Evolutionary conservation across 495 filamentous ascomycete genomes (phyloP).

Genomic region (Astrothelium subdiscretum): DNA sequence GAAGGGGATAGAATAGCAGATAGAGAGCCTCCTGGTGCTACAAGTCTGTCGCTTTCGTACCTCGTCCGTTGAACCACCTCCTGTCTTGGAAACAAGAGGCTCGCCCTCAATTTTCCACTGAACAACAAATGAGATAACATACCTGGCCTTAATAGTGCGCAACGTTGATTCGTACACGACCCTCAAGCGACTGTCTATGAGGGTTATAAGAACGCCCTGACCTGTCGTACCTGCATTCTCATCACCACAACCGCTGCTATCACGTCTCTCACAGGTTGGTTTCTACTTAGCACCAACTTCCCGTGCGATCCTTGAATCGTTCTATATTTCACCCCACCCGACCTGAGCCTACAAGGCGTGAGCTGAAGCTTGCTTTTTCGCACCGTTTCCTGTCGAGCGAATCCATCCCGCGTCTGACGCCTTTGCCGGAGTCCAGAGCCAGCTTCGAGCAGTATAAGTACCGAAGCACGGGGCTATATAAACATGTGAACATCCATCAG

Average conservation of each 20-base stretch:
- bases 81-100: not conserved
- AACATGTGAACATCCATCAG: not conserved
- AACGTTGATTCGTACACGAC: not conserved
- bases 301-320: not conserved
- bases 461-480: not conserved
- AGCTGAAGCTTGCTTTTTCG: not conserved
- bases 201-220: not conserved
- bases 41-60: constrained; percentile 13
- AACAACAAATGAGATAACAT: not conserved
- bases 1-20: constrained; percentile 11
- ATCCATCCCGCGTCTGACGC: not conserved
- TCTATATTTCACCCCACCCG: not conserved
- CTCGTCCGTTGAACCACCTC: not conserved
- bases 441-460: not conserved
- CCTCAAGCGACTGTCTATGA: not conserved
- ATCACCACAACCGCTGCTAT: not conserved
- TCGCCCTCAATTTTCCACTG: not conserved
- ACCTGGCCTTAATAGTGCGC: not conserved
- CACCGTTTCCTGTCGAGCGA: not conserved
- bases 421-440: not conserved
- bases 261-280: not conserved
- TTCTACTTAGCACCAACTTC: not conserved
- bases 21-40: constrained; percentile 11
- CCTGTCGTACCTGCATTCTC: not conserved
- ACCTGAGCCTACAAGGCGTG: not conserved